Evolutionary conservation across 2,329 filamentous ascomycete species (phyloP).

Genomic region (Fusarium sp.): DNA sequence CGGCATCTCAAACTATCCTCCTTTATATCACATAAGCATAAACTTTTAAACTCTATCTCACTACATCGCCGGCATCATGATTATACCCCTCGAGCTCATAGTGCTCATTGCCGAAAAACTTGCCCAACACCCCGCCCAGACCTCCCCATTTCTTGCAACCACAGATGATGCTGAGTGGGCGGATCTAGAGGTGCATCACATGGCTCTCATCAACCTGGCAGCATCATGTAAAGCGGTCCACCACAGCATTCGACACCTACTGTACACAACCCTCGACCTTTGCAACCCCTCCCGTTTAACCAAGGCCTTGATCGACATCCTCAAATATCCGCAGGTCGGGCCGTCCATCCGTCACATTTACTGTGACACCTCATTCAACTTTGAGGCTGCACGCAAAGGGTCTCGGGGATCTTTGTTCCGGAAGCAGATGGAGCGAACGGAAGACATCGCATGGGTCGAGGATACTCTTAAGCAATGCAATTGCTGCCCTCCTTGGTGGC

Average conservation of each 20-base stretch:
- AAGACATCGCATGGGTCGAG: not conserved
- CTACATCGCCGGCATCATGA: not conserved
- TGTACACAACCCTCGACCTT: conserved; percentile 7
- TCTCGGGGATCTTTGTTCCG: not conserved
- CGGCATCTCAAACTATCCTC: not conserved
- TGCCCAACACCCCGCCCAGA: not conserved
- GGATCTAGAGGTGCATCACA: not conserved
- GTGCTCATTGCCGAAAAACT: conserved; percentile 8
- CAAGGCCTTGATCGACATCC: not conserved
- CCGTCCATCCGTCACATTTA: conserved; percentile 19
- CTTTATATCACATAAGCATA: not conserved
- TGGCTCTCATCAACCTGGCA: conserved; percentile 3
- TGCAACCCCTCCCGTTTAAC: not conserved
- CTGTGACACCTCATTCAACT: conserved; percentile 1
- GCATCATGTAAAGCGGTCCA: not conserved
- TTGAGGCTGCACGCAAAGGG: not conserved
- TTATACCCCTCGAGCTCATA: conserved; percentile 9
- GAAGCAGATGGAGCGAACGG: not conserved
- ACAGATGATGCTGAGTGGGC: not conserved
- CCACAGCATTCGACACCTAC: not conserved
- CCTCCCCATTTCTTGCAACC: conserved; percentile 12
- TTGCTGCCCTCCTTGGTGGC: conserved; percentile 11
- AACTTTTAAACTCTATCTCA: not conserved
- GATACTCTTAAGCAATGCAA: not conserved
- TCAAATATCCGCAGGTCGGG: conserved; percentile 13